These are phyloP conservation scores for Phytophthora pisi DNA, from an alignment of 352 stramenopile species.

Conservation along the genomic window DNA sequence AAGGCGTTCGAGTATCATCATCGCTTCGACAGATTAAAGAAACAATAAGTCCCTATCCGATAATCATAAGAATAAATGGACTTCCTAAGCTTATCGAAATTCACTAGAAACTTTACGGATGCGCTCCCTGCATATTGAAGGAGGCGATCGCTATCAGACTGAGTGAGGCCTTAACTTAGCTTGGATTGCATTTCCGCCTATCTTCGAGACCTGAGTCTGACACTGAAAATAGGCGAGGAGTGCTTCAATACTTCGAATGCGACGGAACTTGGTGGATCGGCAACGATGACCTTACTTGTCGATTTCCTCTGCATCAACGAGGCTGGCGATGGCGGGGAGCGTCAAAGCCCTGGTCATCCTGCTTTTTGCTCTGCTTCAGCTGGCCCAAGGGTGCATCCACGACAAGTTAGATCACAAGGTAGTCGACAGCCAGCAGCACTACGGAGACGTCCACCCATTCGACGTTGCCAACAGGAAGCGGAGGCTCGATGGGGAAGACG, in stretches of 20 bases:
- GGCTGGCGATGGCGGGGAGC: slow-evolving; percentile 4
- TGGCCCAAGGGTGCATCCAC: slow-evolving; percentile 35
- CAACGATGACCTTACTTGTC: slow-evolving; percentile 23
- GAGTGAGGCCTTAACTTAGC: neutral
- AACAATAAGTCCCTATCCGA: too few species aligned
- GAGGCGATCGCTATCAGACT: neutral
- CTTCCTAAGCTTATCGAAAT: neutral
- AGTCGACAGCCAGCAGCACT: slow-evolving; percentile 26
- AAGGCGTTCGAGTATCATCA: too few species aligned
- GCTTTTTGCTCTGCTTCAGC: neutral
- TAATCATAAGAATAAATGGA: too few species aligned
- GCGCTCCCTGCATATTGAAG: too few species aligned
- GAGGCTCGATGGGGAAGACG: slow-evolving; percentile 18
- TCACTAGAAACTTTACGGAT: neutral
- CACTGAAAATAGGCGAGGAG: slow-evolving; percentile 4
- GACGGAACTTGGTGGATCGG: neutral
- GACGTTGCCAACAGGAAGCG: slow-evolving; percentile 12
- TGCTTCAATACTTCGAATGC: neutral
- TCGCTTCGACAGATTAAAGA: too few species aligned
- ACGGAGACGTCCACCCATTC: slow-evolving; percentile 36
- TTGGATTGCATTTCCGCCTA: neutral
- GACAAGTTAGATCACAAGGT: slow-evolving; percentile 37
- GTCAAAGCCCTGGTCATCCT: neutral
- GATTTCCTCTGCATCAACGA: neutral
- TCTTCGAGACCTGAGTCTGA: neutral